phyloP scores from a whole-genome alignment of 2,329 filamentous ascomycete species.

The Xylariaceae sp. region DNA sequence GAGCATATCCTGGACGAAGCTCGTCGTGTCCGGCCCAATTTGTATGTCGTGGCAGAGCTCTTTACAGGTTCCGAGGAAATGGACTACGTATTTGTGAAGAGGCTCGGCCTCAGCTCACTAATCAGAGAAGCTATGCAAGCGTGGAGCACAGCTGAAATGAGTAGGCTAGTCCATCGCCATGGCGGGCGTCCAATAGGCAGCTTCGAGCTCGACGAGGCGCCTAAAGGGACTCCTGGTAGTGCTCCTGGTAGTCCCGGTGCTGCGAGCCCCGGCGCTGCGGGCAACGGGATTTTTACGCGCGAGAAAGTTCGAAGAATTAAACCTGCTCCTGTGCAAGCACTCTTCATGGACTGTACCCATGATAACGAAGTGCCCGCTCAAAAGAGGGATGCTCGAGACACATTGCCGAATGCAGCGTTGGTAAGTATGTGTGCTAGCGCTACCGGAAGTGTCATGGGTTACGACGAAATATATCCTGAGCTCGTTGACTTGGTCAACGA shows the following conservation, averaged over 20 bases:
- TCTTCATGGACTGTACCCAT: constrained; percentile 99
- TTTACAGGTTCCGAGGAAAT: constrained; percentile 96
- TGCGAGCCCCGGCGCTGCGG: constrained; percentile 38
- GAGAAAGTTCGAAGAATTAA: constrained; percentile 83
- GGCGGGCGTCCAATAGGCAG: constrained; percentile 94
- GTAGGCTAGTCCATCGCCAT: constrained; percentile 89
- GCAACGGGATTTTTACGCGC: constrained; percentile 48
- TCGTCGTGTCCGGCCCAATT: constrained; percentile 82
- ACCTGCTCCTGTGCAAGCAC: constrained; percentile 85
- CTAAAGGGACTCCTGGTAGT: constrained; percentile 55
- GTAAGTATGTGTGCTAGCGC: constrained; percentile 96
- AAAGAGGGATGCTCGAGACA: constrained; percentile 92
- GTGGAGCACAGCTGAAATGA: constrained; percentile 93
- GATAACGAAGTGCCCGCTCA: constrained; percentile 97
- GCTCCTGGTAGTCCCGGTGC: constrained; percentile 44
- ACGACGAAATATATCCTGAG: constrained; percentile 94
- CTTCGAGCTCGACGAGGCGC: constrained; percentile 91
- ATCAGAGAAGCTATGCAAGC: constrained; percentile 99
- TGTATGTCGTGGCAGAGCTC: constrained; percentile 92
- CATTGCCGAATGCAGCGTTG: constrained; percentile 89
- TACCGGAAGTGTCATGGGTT: constrained; percentile 95
- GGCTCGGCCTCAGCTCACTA: constrained; percentile 86
- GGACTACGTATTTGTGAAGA: constrained; percentile 95
- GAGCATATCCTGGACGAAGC: constrained; percentile 95
- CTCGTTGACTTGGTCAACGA: constrained; percentile 94